phyloP scores from a whole-genome alignment of 768 basidiomycete species.

The Agaricus subrufescens region DNA sequence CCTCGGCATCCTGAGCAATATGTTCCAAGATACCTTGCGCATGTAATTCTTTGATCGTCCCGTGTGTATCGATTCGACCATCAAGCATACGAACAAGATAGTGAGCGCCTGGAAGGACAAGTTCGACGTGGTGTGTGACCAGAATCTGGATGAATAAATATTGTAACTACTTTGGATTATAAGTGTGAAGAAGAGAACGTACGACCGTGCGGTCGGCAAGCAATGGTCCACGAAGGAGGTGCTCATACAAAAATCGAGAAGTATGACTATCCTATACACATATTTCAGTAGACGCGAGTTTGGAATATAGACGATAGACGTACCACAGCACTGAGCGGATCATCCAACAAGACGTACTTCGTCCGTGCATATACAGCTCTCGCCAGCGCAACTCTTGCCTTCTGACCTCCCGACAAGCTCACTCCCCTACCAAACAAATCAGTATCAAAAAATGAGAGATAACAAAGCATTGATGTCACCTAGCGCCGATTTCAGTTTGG shows the following conservation, averaged over 20 bases:
- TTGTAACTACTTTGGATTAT: neutral
- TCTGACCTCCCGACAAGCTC: slow-evolving; percentile 78
- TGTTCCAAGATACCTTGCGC: slow-evolving; percentile 56
- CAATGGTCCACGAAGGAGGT: slow-evolving; percentile 26
- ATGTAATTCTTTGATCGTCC: slow-evolving; percentile 60
- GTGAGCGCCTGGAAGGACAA: slow-evolving; percentile 68
- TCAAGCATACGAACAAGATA: slow-evolving; percentile 79
- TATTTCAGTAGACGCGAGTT: neutral
- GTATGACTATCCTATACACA: slow-evolving; percentile 27
- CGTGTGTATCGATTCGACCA: slow-evolving; percentile 75
- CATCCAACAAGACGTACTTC: slow-evolving; percentile 71
- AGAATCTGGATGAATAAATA: slow-evolving; percentile 40
- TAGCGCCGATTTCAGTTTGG: slow-evolving; percentile 75
- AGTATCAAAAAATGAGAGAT: neutral
- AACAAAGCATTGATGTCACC: slow-evolving; percentile 23
- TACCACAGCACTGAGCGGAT: slow-evolving; percentile 80
- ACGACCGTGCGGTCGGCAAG: slow-evolving; percentile 27
- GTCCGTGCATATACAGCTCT: slow-evolving; percentile 75
- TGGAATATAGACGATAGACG: slow-evolving; percentile 18
- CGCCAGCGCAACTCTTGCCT: slow-evolving; percentile 80
- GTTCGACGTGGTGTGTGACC: slow-evolving; percentile 82
- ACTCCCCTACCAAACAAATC: slow-evolving; percentile 44
- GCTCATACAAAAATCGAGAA: slow-evolving; percentile 27
- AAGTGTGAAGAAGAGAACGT: slow-evolving; percentile 8
- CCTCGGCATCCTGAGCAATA: slow-evolving; percentile 48